Conservation (phyloP, 148 eudicot species). For the Chenopodium suecicum region DNA sequence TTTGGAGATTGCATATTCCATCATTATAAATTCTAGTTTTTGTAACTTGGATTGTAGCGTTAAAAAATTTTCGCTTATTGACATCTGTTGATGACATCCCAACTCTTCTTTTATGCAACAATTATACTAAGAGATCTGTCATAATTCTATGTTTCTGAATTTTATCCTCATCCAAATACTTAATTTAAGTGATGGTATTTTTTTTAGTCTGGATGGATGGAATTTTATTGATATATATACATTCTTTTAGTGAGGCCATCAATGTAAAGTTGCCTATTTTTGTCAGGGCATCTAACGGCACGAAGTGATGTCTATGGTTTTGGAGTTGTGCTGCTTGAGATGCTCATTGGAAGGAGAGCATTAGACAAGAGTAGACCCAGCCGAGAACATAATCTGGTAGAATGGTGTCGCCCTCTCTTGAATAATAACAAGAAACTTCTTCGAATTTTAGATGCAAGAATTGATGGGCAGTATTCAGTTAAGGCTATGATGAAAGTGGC, state of each 20-base stretch:
- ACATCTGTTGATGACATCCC: background rate
- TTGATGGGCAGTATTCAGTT: conserved; percentile 74
- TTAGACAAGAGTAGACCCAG: conserved; percentile 78
- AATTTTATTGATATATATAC: background rate
- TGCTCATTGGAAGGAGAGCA: conserved; percentile 80
- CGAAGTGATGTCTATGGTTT: conserved; percentile 84
- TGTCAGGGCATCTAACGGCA: conserved; percentile 79
- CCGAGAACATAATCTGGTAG: conserved; percentile 79
- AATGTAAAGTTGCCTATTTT: background rate
- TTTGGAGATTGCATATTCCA: background rate
- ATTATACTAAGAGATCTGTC: background rate
- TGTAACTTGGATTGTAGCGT: background rate
- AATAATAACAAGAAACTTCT: conserved; percentile 71
- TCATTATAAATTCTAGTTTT: background rate
- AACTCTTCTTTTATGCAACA: background rate
- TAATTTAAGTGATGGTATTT: background rate
- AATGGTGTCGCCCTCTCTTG: conserved; percentile 81
- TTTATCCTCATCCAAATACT: background rate
- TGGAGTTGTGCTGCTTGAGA: conserved; percentile 85
- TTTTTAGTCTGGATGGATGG: background rate
- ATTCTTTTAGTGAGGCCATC: background rate
- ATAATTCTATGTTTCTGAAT: background rate
- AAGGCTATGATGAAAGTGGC: conserved; percentile 68
- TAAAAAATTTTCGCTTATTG: no score
- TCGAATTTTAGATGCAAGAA: conserved; percentile 63